phyloP scores from a whole-genome alignment of 1,284 basidiomycete species.

The Coniferiporia sulphurascens region DNA sequence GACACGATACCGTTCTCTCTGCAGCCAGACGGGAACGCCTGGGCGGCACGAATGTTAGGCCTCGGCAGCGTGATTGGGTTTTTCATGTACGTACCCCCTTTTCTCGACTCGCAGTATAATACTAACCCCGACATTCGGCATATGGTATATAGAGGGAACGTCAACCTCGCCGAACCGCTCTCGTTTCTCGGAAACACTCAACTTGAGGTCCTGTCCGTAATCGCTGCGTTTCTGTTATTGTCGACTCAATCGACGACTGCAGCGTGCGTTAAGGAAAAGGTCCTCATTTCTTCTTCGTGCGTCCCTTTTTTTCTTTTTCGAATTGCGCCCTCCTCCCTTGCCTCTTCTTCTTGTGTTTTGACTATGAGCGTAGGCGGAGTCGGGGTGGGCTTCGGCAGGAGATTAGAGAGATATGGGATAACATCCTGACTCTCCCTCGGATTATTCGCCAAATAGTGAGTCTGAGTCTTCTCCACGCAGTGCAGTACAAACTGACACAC shows the following conservation, averaged over 20 bases:
- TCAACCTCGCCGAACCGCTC: slow-evolving; percentile 35
- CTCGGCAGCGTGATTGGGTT: slow-evolving; percentile 81
- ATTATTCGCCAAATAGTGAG: slow-evolving; percentile 78
- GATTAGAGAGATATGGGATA: slow-evolving; percentile 62
- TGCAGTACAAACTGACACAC: slow-evolving; percentile 10
- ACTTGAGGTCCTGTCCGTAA: slow-evolving; percentile 43
- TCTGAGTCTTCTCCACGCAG: slow-evolving; percentile 22
- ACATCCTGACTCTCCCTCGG: slow-evolving; percentile 63
- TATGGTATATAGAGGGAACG: slow-evolving; percentile 30
- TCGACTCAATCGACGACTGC: slow-evolving; percentile 31
- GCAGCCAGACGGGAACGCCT: slow-evolving; percentile 89
- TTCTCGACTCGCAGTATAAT: too few species aligned
- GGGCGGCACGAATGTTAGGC: slow-evolving; percentile 89
- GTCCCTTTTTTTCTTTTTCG: slow-evolving; percentile 17
- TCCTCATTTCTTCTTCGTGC: slow-evolving; percentile 52
- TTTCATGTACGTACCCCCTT: slow-evolving; percentile 64
- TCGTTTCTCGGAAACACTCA: slow-evolving; percentile 42
- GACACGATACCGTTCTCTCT: slow-evolving; percentile 62
- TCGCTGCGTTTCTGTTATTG: slow-evolving; percentile 39
- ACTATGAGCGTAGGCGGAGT: slow-evolving; percentile 23
- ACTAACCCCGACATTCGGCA: background rate
- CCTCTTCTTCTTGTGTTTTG: slow-evolving; percentile 20
- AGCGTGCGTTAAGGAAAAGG: slow-evolving; percentile 67
- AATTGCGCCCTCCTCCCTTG: background rate
- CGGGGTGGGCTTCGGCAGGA: slow-evolving; percentile 46